Conservation (phyloP, 768 basidiomycete species). For the Mrakia frigida region DNA sequence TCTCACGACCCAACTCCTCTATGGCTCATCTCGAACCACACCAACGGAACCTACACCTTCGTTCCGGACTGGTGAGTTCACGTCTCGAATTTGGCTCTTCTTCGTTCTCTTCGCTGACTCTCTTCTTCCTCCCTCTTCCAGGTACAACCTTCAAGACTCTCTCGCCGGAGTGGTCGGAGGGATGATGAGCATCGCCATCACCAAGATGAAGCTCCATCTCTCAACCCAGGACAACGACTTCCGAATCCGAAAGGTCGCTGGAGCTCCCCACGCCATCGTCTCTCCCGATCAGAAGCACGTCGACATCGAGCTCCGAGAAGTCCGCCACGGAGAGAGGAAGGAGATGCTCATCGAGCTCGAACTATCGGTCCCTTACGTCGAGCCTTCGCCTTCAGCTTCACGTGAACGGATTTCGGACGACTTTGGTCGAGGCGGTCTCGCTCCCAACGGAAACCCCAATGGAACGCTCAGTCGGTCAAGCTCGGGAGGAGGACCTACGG, state of each 20-base stretch:
- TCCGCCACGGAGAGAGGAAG: constrained; percentile 91
- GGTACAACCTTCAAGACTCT: constrained; percentile 82
- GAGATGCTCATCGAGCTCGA: constrained; percentile 97
- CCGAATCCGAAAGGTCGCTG: constrained; percentile 89
- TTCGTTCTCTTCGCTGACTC: background rate
- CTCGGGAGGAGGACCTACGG: constrained; percentile 45
- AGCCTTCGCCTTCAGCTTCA: background rate
- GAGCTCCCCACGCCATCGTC: constrained; percentile 78
- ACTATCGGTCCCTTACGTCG: constrained; percentile 45
- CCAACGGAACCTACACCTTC: constrained; percentile 93
- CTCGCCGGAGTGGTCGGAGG: constrained; percentile 93
- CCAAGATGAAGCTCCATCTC: constrained; percentile 92
- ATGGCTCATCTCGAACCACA: constrained; percentile 99
- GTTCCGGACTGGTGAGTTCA: constrained; percentile 32
- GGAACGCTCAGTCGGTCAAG: background rate
- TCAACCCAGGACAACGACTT: constrained; percentile 87
- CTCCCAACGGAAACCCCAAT: background rate
- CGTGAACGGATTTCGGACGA: background rate
- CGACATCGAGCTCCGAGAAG: constrained; percentile 88
- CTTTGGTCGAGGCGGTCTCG: background rate
- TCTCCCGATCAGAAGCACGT: constrained; percentile 89
- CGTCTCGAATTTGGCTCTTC: background rate
- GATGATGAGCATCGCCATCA: constrained; percentile 88
- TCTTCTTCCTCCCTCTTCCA: background rate
- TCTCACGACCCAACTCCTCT: constrained; percentile 95